Evolutionary conservation across 805 yeast species (phyloP), one percentile per base, ranked within the genome.

Genomic region (Saturnispora silvae): DNA sequence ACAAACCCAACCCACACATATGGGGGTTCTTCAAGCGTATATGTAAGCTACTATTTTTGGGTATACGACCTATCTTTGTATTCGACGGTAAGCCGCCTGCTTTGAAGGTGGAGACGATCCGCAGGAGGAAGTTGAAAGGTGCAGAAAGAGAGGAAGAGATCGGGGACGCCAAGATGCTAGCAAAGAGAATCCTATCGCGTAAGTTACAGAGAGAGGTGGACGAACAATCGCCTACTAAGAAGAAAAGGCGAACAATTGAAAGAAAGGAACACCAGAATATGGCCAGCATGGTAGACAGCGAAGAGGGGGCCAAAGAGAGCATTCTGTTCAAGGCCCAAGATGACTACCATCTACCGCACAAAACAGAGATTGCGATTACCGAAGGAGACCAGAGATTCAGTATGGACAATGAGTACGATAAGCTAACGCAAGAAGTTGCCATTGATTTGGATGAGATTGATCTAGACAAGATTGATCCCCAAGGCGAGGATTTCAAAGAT

Each of bases 1-100:
- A 83, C 1, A 56, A 10, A 22, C 24, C 87, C 42, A 81, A 77
- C 43, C 79, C 96, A 0, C 98, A 92, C 55, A 74, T 92, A 15
- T 82, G 86, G n/a, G 99, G 99, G 7, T 92, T 92, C 51, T 89
- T 89, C 56, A 63, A 97, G 44, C 68, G 99, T 38, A 86, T 92
- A 13, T 87, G 97, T 61, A 92, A 92, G 49, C 60, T 92, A 42
- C 57, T 92, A 18, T 92, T 75, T 54, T 82, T 78, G 61, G 97
- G 96, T 0, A 85, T 81, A 15, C 67, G 64, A 35, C 97, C 97
- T 0, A 80, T 87, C 5, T 87, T 87, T 65, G 92, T 87, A 1
- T 87, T 87, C 63, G 97, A 87, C 61, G 97, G 97, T 20, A 95
- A 92, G 1, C 96, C 94, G 0, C 96, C 96, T 0, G 65, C 68